These are phyloP conservation scores for Xenoacremonium recifei DNA, from an alignment of 2,329 filamentous ascomycete species.

Conservation along the genomic window DNA sequence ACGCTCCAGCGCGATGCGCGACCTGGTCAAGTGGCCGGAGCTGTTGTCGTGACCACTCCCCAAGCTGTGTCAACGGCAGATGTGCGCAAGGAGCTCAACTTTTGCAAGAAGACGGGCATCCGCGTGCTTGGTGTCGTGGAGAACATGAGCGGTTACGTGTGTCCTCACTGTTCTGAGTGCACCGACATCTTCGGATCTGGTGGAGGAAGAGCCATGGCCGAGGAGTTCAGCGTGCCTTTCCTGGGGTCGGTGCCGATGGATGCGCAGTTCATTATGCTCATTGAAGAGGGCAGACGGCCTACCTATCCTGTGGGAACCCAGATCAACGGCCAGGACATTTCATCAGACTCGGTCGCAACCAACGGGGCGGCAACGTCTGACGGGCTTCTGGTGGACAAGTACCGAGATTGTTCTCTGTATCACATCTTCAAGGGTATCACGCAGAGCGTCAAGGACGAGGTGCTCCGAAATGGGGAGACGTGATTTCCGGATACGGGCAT, in stretches of 20 bases:
- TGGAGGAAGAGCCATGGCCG: conserved; percentile 84
- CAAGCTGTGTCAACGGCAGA: conserved; percentile 93
- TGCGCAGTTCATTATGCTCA: conserved; percentile 81
- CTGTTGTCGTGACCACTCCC: conserved; percentile 93
- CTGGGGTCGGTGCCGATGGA: conserved; percentile 89
- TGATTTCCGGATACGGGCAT: conserved; percentile 6
- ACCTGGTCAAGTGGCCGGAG: conserved; percentile 73
- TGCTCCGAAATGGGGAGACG: conserved; percentile 12
- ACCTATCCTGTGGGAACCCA: conserved; percentile 68
- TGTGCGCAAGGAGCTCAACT: conserved; percentile 92
- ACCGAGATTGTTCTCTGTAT: conserved; percentile 67
- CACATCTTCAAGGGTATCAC: conserved; percentile 68
- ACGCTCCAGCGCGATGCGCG: conserved; percentile 66
- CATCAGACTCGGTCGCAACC: conserved; percentile 26
- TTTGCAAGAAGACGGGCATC: conserved; percentile 81
- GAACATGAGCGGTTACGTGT: conserved; percentile 95
- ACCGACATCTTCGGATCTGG: conserved; percentile 93
- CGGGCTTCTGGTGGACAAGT: conserved; percentile 65
- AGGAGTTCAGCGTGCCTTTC: conserved; percentile 80
- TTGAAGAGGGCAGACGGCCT: conserved; percentile 70
- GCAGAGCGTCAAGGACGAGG: conserved; percentile 34
- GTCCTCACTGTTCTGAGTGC: conserved; percentile 76
- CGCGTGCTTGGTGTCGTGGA: conserved; percentile 85
- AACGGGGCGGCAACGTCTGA: conserved; percentile 2
- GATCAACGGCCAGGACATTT: conserved; percentile 57